Evolutionary conservation across 306 rosid genomes (phyloP), one percentile per base, ranked within the genome.

Genomic region (Trichosanthes truncata): DNA sequence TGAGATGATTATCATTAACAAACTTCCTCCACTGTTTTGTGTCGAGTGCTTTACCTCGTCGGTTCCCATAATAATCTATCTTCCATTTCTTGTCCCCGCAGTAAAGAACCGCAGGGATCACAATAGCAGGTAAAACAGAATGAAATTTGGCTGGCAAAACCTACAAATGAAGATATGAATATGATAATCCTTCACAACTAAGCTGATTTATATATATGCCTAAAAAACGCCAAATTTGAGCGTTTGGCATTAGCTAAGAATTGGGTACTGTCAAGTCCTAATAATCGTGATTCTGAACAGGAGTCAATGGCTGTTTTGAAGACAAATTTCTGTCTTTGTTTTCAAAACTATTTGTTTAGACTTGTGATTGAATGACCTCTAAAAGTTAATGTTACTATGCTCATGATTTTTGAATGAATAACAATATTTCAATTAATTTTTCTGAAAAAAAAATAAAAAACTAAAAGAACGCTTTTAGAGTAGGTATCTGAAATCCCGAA

Each of bases 1-100:
- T 87, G 80, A 92, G 86, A 81, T 67, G 25, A 72, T 83, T 92
- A 45, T 87, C 94, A 3, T 45, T 29, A 10, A 45, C 88, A 82
- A 90, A 92, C 0, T 25, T 63, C 79, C 77, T 69, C 97, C 97
- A 88, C 20, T 46, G 56, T 43, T 83, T 81, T 1, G 17, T 0
- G 76, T 61, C 80, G 10, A 88, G 62, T 49, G 5, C 33, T 79
- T 78, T 83, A 35, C 7, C 6, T 40, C 2, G 1, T 8, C 6
- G 67, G 13, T 40, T n/a, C 43, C 87, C 90, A 52, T 48, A 12
- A 73, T 84, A 90, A 35, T 21, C 18, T 79, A 87, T 23, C 79
- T 75, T 43, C 94, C 89, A 90, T 53, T 79, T 80, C 87, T 85
- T 88, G 67, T 76, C 87, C 15, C 35, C 11, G 61, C 7, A 82